A percentile compares a stretch with the other conserved stretches of the same genome.
Conservation (phyloP, 192 early-diverging fungal species). For the Backusella morwellensis region DNA sequence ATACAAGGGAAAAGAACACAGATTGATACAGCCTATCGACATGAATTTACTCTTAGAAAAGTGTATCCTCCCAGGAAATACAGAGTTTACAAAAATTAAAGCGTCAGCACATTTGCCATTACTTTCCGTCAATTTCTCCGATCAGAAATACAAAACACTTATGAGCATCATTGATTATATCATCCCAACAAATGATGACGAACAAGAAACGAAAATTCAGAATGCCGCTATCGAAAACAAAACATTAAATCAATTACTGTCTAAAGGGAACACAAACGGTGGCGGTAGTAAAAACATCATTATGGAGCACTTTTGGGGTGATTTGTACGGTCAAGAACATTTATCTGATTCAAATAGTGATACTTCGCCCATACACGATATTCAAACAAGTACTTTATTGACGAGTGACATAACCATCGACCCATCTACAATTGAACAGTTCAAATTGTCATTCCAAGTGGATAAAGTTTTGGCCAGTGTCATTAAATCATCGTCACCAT, state of each 20-base stretch:
- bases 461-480: slow-evolving; percentile 62
- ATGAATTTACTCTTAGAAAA: slow-evolving; percentile 64
- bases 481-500: slow-evolving; percentile 48
- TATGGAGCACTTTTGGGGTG: background rate
- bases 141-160: slow-evolving; percentile 78
- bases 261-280: background rate
- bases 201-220: background rate
- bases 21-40: slow-evolving; percentile 73
- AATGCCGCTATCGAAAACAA: background rate
- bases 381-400: background rate
- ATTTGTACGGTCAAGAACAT: background rate
- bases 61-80: slow-evolving; percentile 70
- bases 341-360: slow-evolving; percentile 2
- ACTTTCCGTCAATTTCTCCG: slow-evolving; percentile 75
- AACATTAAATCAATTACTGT: background rate
- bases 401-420: background rate
- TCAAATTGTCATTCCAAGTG: slow-evolving; percentile 60
- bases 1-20: background rate
- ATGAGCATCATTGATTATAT: slow-evolving; percentile 74
- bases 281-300: background rate
- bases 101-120: slow-evolving; percentile 66
- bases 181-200: slow-evolving; percentile 17
- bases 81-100: slow-evolving; percentile 64
- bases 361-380: background rate
- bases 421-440: slow-evolving; percentile 15